Conservation (phyloP, 1,284 basidiomycete species). For the Apiotrichum gracile region DNA sequence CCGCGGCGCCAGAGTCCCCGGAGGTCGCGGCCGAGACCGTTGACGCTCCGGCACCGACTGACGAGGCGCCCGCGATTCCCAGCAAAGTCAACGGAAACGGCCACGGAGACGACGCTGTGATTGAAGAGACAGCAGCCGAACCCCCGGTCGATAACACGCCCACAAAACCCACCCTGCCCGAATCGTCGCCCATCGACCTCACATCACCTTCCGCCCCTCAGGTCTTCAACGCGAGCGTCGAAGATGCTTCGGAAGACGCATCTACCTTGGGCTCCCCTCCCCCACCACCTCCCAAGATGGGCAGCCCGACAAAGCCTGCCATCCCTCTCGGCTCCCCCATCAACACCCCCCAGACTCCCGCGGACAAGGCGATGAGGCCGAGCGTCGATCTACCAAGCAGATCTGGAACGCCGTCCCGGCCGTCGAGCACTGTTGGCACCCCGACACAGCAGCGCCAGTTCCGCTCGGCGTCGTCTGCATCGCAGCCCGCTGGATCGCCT, state of each 20-base stretch:
- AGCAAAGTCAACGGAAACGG: neutral
- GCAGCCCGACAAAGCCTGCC: neutral
- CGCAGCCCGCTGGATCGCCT: conserved; percentile 20
- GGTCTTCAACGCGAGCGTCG: too few relatives aligned
- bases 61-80: neutral
- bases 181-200: neutral
- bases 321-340: conserved; percentile 3
- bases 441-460: neutral
- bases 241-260: too few relatives aligned
- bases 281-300: conserved; percentile 4
- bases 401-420: neutral
- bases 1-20: neutral
- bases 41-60: neutral
- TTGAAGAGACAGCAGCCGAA: neutral
- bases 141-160: neutral
- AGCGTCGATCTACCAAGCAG: neutral
- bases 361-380: neutral
- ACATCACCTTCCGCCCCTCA: neutral
- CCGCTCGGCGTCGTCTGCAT: conserved; percentile 11
- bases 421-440: neutral
- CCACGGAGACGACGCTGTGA: neutral
- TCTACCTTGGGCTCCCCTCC: too few relatives aligned
- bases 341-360: neutral
- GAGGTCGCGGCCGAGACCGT: too few relatives aligned
- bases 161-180: neutral